phyloP scores from a whole-genome alignment of 495 filamentous ascomycete species.

The Talaromyces wortmannii region DNA sequence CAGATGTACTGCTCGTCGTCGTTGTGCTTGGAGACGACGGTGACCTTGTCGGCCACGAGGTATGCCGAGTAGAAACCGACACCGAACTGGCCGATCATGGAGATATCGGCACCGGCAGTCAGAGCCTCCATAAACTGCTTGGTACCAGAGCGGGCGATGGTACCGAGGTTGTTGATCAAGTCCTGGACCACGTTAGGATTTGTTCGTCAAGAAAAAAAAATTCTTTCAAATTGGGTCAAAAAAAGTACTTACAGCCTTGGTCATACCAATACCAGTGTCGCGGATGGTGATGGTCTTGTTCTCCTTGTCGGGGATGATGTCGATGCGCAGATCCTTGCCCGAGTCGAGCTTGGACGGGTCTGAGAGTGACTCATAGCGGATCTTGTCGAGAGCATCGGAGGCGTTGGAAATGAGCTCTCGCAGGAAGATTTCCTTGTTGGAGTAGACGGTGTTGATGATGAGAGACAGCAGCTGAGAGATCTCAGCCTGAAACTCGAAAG shows the following conservation, averaged over 20 bases:
- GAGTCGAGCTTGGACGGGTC: slow-evolving; percentile 95
- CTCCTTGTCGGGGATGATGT: slow-evolving; percentile 95
- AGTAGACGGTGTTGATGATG: slow-evolving; percentile 99
- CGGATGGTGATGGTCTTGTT: slow-evolving; percentile 94
- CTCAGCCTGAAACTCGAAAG: slow-evolving; percentile 99
- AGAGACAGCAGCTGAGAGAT: slow-evolving; percentile 98
- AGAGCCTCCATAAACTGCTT: slow-evolving; percentile 99
- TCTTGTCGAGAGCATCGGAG: slow-evolving; percentile 99
- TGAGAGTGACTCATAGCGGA: slow-evolving; percentile 95
- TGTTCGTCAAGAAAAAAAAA: not conserved
- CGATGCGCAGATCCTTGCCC: slow-evolving; percentile 94
- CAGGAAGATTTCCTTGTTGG: slow-evolving; percentile 99
- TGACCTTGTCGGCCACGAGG: slow-evolving; percentile 95
- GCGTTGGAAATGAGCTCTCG: slow-evolving; percentile 96
- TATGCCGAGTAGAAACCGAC: slow-evolving; percentile 99
- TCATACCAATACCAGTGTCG: slow-evolving; percentile 99
- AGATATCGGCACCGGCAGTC: slow-evolving; percentile 96
- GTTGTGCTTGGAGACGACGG: slow-evolving; percentile 95
- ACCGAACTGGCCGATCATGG: slow-evolving; percentile 99
- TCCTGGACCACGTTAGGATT: slow-evolving; percentile 50
- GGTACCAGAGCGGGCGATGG: slow-evolving; percentile 96
- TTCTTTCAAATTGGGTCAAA: too few species aligned
- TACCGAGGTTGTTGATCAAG: slow-evolving; percentile 99
- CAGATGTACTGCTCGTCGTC: slow-evolving; percentile 99
- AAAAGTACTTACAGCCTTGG: slow-evolving; percentile 80